Base-by-base conservation (phyloP, 2,329 filamentous ascomycete species). In the Cercospora canescens region DNA sequence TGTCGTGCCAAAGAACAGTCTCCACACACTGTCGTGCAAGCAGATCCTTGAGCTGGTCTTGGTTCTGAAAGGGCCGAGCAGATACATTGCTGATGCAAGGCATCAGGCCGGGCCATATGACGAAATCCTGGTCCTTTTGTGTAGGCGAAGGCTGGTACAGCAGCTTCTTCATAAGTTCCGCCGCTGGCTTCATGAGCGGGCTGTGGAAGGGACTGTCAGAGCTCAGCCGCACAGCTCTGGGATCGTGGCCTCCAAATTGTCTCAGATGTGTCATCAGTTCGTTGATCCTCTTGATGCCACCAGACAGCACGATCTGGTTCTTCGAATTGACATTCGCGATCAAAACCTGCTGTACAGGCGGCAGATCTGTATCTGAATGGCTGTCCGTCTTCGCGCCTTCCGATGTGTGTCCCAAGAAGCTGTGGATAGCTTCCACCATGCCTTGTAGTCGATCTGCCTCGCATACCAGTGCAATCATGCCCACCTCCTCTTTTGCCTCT, bases 261-360 rank as follows among this genome's bases (percentile, higher is more conserved):
- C 93, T 85, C 65, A 98, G 85, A 76, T 97, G 93, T 11, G 91
- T 89, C 61, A 97, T 82, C 18, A 97, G 87, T 64, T 89, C 90
- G 74, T 88, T 89, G 78, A 97, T 97, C 72, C 89, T 86, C 73
- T 90, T 89, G 61, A 97, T 89, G 78, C 89, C 94, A 37, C 94
- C 94, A 76, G 91, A 95, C 60, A 98, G 84, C 60, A 97, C 94
- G 73, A 98, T 96, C 81, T 98, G 94, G 77, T 97, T 97, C 81
- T 93, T 95, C 78, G 90, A 92, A 81, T 98, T 98, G 80, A 96
- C 89, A 79, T 98, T 97, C 66, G 93, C 94, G 72, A 98, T 93
- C 71, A 91, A 83, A 59, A 97, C 94, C 79, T 96, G 91, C 75
- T 95, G 87, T 62, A 96, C 93, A 3, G 92, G 88, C 18, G 91